Percentiles rank a stretch among this genome's conserved stretches.
Evolutionary conservation across 371 early-diverging fungal genomes (phyloP).

Genomic region (Blakeslea trispora): DNA sequence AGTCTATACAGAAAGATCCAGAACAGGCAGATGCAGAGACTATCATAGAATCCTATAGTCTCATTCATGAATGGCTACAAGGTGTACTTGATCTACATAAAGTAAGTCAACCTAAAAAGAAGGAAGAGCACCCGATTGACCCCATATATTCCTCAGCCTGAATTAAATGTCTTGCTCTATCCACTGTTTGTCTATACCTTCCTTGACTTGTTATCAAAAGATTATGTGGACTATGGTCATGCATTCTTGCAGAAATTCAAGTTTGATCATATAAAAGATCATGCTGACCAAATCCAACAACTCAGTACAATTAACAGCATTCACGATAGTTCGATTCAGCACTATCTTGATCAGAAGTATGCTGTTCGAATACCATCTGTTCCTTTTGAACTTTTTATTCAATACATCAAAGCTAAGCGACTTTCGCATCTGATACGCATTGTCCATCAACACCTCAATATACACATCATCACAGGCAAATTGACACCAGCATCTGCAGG

Average conservation of each 20-base stretch:
- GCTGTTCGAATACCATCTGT: constrained; percentile 85
- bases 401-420: constrained; percentile 93
- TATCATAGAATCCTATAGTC: constrained; percentile 74
- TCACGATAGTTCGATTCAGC: constrained; percentile 81
- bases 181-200: constrained; percentile 96
- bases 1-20: constrained; percentile 59
- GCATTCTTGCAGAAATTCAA: constrained; percentile 80
- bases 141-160: constrained; percentile 57
- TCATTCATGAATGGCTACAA: constrained; percentile 91
- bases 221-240: constrained; percentile 63
- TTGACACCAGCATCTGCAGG: constrained; percentile 25
- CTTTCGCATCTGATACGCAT: constrained; percentile 86
- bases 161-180: constrained; percentile 85
- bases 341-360: constrained; percentile 89
- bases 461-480: constrained; percentile 51
- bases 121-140: not conserved
- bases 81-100: constrained; percentile 93
- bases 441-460: constrained; percentile 93
- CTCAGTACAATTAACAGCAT: constrained; percentile 78
- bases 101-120: constrained; percentile 49
- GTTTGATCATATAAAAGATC: constrained; percentile 70
- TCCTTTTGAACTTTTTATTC: constrained; percentile 91
- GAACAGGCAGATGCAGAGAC: constrained; percentile 80
- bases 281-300: constrained; percentile 66
- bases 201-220: constrained; percentile 81